Conservation (phyloP, 2,329 filamentous ascomycete species). For the Calonectria pteridis region DNA sequence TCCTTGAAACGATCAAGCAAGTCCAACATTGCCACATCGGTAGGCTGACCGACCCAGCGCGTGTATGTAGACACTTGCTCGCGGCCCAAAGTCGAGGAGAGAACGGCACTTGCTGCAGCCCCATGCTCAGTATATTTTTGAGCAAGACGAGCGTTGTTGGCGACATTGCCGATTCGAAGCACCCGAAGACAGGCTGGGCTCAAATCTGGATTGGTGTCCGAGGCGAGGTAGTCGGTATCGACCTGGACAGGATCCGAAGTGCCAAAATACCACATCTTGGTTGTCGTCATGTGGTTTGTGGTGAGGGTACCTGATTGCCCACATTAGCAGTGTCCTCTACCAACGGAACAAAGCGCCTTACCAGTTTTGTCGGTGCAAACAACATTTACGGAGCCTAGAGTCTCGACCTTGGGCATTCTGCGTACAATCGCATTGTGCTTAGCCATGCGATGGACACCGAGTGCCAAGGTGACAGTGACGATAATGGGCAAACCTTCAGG, state of each 20-base stretch:
- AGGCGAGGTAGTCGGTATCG: slow-evolving; percentile 65
- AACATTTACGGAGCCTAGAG: slow-evolving; percentile 98
- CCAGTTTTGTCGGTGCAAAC: slow-evolving; percentile 98
- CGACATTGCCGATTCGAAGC: slow-evolving; percentile 92
- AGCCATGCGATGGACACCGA: slow-evolving; percentile 97
- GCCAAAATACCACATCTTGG: slow-evolving; percentile 96
- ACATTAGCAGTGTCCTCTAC: slow-evolving; percentile 30
- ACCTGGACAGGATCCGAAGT: slow-evolving; percentile 65
- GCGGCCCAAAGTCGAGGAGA: slow-evolving; percentile 83
- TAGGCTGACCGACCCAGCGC: slow-evolving; percentile 96
- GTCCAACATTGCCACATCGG: slow-evolving; percentile 96
- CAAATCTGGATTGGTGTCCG: slow-evolving; percentile 64
- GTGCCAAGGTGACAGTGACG: slow-evolving; percentile 93
- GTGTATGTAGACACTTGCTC: slow-evolving; percentile 76
- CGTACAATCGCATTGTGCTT: slow-evolving; percentile 95
- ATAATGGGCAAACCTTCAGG: slow-evolving; percentile 98
- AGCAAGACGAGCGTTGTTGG: slow-evolving; percentile 90
- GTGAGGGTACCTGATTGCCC: slow-evolving; percentile 81
- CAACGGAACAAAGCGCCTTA: slow-evolving; percentile 46
- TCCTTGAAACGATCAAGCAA: slow-evolving; percentile 91
- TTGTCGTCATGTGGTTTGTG: slow-evolving; percentile 98
- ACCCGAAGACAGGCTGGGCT: slow-evolving; percentile 84
- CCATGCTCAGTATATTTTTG: slow-evolving; percentile 77
- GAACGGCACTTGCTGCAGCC: slow-evolving; percentile 77
- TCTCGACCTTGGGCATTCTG: slow-evolving; percentile 96